A percentile compares a stretch with the other conserved stretches of the same genome.
phyloP scores from a whole-genome alignment of 495 filamentous ascomycete species.

The Rostrohypoxylon terebratum region DNA sequence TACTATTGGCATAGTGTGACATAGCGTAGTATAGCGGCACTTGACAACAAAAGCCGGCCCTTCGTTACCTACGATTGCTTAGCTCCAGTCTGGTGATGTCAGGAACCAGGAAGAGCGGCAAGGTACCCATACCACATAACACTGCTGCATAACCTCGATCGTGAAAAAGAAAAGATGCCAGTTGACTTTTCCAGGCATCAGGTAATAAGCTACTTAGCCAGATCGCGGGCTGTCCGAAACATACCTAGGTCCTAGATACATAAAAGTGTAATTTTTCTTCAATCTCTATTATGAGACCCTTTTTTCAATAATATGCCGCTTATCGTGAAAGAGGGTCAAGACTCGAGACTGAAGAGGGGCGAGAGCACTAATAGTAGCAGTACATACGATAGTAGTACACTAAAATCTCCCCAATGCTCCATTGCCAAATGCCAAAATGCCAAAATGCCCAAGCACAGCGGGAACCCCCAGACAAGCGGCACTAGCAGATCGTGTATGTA shows the following conservation, averaged over 20 bases:
- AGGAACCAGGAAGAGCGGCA: constrained; percentile 41
- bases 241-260: not conserved
- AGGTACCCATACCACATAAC: constrained; percentile 30
- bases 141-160: not conserved
- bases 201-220: not conserved
- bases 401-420: constrained; percentile 1
- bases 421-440: not conserved
- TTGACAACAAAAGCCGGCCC: constrained; percentile 27
- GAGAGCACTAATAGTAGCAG: not conserved
- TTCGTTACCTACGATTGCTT: constrained; percentile 13
- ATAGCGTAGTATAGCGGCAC: constrained; percentile 35
- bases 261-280: not conserved
- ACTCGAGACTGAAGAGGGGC: too few species aligned
- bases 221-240: not conserved
- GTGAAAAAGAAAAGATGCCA: not conserved
- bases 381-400: too few species aligned
- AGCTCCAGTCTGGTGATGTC: constrained; percentile 39
- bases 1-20: not conserved
- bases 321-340: not conserved
- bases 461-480: constrained; percentile 12
- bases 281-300: not conserved
- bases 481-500: constrained; percentile 19
- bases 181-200: not conserved
- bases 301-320: not conserved
- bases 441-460: constrained; percentile 23